Evolutionary conservation across 2,329 filamentous ascomycete genomes (phyloP), one percentile per base, ranked within the genome.

Genomic region (Sarocladium brachiariae): DNA sequence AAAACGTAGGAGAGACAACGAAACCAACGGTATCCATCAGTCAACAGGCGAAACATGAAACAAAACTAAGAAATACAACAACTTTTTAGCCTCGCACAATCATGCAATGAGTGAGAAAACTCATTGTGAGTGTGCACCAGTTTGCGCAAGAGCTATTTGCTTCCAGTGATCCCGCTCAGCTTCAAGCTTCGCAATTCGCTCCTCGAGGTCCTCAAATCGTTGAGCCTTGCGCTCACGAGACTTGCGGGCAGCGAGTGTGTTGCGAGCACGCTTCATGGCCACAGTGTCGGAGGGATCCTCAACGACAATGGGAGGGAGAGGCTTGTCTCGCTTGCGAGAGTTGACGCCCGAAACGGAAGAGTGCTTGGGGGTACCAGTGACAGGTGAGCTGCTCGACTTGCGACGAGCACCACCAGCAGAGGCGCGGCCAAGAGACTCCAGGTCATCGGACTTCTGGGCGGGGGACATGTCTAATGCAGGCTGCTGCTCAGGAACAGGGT

Each of bases 191-290:
- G 73, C 76, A 61, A 95, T 90, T 61, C 80, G 76, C 34, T 78
- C 77, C 72, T 95, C 87, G 41, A 96, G 75, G 52, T 83, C 80
- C 51, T 87, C 83, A 54, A 92, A 76, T 58, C 84, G 80, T 64
- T 86, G 77, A 52, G 88, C 83, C 74, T 96, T 96, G 57, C 89
- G 85, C 62, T 89, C 85, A 49, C 92, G 85, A 53, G 90, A 96
- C 72, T 96, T 96, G 58, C 92, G 89, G 60, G 92, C 92, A 16
- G 92, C 92, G 66, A 95, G 80, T 8, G 90, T 95, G 68, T 96
- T 97, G 58, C 90, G 86, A 48, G 90, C 91, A 66, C 92, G 87
- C 83, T 96, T 96, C 76, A 91, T 80, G 18, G 89, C 89, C n/a
- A 86, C 66, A 9, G 78, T 80, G 61, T 96, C 91, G 37, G 60